phyloP scores from a whole-genome alignment of 139 green algal species.

The Chlorella sp. region DNA sequence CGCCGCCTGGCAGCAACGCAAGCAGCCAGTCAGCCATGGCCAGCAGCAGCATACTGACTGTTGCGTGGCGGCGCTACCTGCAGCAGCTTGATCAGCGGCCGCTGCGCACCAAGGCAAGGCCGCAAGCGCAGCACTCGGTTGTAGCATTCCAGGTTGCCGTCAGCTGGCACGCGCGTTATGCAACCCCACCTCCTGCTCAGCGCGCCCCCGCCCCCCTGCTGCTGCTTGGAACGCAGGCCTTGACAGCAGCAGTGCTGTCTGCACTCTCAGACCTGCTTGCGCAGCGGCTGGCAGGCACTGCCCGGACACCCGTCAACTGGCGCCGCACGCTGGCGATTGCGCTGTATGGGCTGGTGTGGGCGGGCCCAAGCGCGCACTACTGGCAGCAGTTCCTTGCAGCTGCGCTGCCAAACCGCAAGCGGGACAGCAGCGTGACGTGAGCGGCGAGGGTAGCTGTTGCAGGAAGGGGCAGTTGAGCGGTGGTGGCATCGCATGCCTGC shows the following conservation, averaged over 20 bases:
- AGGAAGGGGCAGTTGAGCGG: slow-evolving; percentile 14
- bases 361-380: slow-evolving; percentile 32
- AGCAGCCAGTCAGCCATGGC: too few species aligned
- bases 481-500: not conserved
- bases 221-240: slow-evolving; percentile 1
- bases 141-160: not conserved
- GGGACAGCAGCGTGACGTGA: too few species aligned
- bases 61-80: slow-evolving; percentile 35
- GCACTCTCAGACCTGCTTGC: slow-evolving; percentile 32
- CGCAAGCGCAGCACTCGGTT: too few species aligned
- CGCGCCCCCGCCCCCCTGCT: not conserved
- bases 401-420: too few species aligned
- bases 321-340: slow-evolving; percentile 27
- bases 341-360: slow-evolving; percentile 33
- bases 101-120: slow-evolving; percentile 33
- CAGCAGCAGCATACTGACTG: not conserved
- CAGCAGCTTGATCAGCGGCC: slow-evolving; percentile 14
- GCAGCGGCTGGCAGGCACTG: slow-evolving; percentile 11
- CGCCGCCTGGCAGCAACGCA: too few species aligned
- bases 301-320: slow-evolving; percentile 20
- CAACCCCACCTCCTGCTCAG: not conserved
- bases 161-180: not conserved
- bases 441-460: slow-evolving; percentile 26
- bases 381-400: slow-evolving; percentile 34
- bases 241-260: slow-evolving; percentile 32